These are phyloP conservation scores for Fraxinus excelsior DNA, from an alignment of 257 asterid genomes.

Conservation along the genomic window DNA sequence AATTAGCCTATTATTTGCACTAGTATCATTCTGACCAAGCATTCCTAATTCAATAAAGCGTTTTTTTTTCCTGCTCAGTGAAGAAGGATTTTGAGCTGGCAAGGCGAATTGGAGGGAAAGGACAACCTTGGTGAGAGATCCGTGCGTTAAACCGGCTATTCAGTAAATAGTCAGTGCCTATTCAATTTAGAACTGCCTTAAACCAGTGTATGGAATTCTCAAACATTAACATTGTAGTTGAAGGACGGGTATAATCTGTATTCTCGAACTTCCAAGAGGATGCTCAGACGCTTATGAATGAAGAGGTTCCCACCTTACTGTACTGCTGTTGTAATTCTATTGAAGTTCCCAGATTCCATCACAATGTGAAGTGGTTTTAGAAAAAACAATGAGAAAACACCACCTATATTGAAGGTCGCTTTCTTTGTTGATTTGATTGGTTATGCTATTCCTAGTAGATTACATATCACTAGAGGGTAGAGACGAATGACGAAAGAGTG, in stretches of 20 bases:
- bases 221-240: background rate
- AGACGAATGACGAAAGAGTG: too few species aligned
- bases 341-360: background rate
- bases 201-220: background rate
- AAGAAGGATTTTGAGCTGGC: conserved; percentile 92
- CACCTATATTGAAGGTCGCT: background rate
- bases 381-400: background rate
- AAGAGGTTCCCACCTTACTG: background rate
- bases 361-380: background rate
- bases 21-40: background rate
- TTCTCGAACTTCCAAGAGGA: background rate
- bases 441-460: too few species aligned
- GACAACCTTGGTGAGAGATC: conserved; percentile 67
- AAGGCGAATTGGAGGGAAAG: conserved; percentile 89
- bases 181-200: conserved; percentile 19
- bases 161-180: conserved; percentile 17
- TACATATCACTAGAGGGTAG: too few species aligned
- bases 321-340: background rate
- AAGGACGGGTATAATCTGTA: background rate
- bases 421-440: background rate
- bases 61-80: conserved; percentile 51
- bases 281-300: background rate
- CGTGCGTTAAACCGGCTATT: background rate
- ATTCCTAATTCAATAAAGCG: conserved; percentile 23
- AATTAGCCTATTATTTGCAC: background rate